Percentiles rank a stretch among this genome's conserved stretches.
Evolutionary conservation across 2,329 filamentous ascomycete genomes (phyloP).

Genomic region (Fusarium robinianum): DNA sequence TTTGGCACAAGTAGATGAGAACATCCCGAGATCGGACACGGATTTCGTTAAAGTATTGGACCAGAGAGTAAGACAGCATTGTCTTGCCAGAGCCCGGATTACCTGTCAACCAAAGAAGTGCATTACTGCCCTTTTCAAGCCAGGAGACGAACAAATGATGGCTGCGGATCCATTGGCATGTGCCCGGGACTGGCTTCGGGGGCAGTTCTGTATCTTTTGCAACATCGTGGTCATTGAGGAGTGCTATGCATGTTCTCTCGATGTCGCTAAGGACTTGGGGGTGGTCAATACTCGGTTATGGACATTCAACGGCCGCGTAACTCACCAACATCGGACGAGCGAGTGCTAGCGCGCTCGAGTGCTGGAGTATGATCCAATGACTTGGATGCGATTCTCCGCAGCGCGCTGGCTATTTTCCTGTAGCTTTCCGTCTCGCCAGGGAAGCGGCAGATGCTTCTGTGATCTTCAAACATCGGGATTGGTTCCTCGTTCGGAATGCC

Average conservation of each 20-base stretch:
- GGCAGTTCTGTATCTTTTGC: conserved; percentile 39
- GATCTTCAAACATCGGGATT: conserved; percentile 32
- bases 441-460: conserved; percentile 36
- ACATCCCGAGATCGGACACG: conserved; percentile 26
- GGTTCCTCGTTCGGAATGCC: conserved; percentile 28
- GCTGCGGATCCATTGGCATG: conserved; percentile 44
- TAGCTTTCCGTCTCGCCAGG: conserved; percentile 26
- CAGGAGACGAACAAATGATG: conserved; percentile 39
- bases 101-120: conserved; percentile 44
- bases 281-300: conserved; percentile 1
- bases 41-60: conserved; percentile 35
- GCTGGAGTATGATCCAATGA: background rate
- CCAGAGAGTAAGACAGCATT: conserved; percentile 42
- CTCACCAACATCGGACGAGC: background rate
- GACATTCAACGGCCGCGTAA: background rate
- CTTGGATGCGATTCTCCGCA: conserved; percentile 20
- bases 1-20: conserved; percentile 43
- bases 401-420: conserved; percentile 19
- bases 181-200: conserved; percentile 39
- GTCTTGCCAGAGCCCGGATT: conserved; percentile 46
- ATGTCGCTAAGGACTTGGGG: conserved; percentile 38
- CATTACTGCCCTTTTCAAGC: conserved; percentile 34
- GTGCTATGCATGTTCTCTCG: conserved; percentile 40
- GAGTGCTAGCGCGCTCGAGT: background rate
- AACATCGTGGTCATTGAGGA: conserved; percentile 39